Base-by-base conservation (phyloP, 108 stramenopile genomes). In the Epithemia pelagica region DNA sequence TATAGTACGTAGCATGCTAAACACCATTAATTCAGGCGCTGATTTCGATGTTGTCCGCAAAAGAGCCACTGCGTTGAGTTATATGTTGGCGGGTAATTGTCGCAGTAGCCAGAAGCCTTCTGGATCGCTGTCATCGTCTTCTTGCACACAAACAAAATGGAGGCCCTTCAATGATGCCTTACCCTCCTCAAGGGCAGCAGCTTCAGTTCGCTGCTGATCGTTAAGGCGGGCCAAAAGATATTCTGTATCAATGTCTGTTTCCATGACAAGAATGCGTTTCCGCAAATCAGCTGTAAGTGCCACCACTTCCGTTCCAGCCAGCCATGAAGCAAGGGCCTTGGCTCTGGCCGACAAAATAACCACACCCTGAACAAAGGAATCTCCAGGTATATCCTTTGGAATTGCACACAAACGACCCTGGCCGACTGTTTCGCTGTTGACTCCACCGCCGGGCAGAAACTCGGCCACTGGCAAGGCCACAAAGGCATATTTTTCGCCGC, bases 401-500 rank as follows among this genome's bases (percentile, higher is more conserved):
- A 91, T 72, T 24, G 89, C 83, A 65, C 89, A 91, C 15, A 95
- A 63, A 66, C 78, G 74, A 30, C 94, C 94, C 20, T 91, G 81
- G 51, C 94, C 94, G 58, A 95, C 81, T 58, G 86, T 92, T 20
- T 89, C 83, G 2, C 74, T 69, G 28, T 71, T 81, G 37, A 95
- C 75, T 27, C 81, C 82, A 1, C 92, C 92, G 31, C 95, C 95
- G 58, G 80, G 67, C 21, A 92, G 63, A 65, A 97, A 94, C 72
- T 96, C 95, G 0, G 90, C 85, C 28, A 96, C 64, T 1, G 97
- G 97, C 60, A 97, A 70, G 8, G 81, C 80, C 7, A 96, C 95
- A 67, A 97, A 97, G 2, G 97, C 97, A 75, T 96, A 97, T 73
- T 96, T 89, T 77, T 97, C 97, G 32, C 97, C 97, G 21, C 95